Evolutionary conservation across 805 yeast species (phyloP).

Genomic region (Barnettozyma californica): DNA sequence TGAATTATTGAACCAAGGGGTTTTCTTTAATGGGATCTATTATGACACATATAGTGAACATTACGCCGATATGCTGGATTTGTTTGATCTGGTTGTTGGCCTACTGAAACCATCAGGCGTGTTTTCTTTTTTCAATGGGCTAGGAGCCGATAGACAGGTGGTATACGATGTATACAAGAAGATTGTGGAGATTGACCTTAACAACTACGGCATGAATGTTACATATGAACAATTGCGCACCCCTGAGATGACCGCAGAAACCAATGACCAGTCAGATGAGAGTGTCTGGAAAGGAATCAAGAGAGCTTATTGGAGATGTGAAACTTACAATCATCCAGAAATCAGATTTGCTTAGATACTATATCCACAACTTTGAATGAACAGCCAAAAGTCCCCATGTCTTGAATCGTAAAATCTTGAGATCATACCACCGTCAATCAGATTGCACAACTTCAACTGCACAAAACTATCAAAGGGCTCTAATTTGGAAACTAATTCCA

Average conservation of each 20-base stretch:
- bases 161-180: slow-evolving; percentile 81
- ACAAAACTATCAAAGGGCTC: not conserved
- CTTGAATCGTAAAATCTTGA: not conserved
- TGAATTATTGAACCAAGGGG: slow-evolving; percentile 53
- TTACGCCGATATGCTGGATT: slow-evolving; percentile 80
- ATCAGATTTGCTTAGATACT: slow-evolving; percentile 35
- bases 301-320: slow-evolving; percentile 65
- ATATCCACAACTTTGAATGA: not conserved
- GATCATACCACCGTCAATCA: not conserved
- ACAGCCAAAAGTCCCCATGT: not conserved
- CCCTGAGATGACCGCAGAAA: slow-evolving; percentile 35
- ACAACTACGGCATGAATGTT: slow-evolving; percentile 70
- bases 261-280: slow-evolving; percentile 30
- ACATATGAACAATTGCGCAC: slow-evolving; percentile 46
- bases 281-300: slow-evolving; percentile 60
- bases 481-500: not conserved
- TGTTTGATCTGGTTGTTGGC: slow-evolving; percentile 79
- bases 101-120: slow-evolving; percentile 75
- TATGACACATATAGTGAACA: slow-evolving; percentile 94
- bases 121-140: slow-evolving; percentile 89
- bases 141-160: slow-evolving; percentile 72
- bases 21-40: slow-evolving; percentile 85
- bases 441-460: not conserved
- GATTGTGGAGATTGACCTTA: slow-evolving; percentile 74
- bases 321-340: slow-evolving; percentile 63